Evolutionary conservation across 2,329 filamentous ascomycete genomes (phyloP), one percentile per base, ranked within the genome.

Genomic region (Trichoderma lentiforme): DNA sequence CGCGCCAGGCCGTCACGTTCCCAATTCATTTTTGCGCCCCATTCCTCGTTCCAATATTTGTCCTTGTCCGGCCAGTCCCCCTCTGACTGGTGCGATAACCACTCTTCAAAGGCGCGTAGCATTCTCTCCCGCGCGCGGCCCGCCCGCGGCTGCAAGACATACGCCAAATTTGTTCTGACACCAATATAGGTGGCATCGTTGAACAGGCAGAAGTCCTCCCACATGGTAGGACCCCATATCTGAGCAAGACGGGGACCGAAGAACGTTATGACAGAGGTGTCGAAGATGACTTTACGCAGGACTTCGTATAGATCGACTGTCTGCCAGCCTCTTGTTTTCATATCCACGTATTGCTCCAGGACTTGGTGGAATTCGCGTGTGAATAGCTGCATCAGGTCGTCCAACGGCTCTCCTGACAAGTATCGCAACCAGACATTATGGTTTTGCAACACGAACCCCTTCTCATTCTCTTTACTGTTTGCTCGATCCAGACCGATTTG

Each of bases 121-220:
- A 68, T 68, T 32, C 51, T 21, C 47, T 68, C 65, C 28, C 65
- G 30, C 14, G 28, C 65, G 21, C 34, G 53, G 28, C 65, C 65
- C 14, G 65, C 65, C 51, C 56, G 53, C 36, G 65, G 51, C n/a
- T 26, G 36, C 65, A 68, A 26, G 30, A 34, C 56, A 24, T 36
- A 68, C 6, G 56, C 56, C 21, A 53, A 53, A 18, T 34, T 53
- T 18, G 56, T 57, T 60, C 65, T 51, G 28, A 68, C 56, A 24
- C 65, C 65, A 58, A 68, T 39, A 36, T 68, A 68, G 15, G 65
- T 68, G 32, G 65, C 51, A 43, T 68, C 14, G 21, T 68, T 68
- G n/a, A 68, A 68, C 28, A 53, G 47, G 15, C 56, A 57, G 51
- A 68, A 68, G 34, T 68, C 65, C 30, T 68, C 14, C 65, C 65